Base-by-base conservation (phyloP, 352 stramenopile species). In the Aphanomyces cochlioides region DNA sequence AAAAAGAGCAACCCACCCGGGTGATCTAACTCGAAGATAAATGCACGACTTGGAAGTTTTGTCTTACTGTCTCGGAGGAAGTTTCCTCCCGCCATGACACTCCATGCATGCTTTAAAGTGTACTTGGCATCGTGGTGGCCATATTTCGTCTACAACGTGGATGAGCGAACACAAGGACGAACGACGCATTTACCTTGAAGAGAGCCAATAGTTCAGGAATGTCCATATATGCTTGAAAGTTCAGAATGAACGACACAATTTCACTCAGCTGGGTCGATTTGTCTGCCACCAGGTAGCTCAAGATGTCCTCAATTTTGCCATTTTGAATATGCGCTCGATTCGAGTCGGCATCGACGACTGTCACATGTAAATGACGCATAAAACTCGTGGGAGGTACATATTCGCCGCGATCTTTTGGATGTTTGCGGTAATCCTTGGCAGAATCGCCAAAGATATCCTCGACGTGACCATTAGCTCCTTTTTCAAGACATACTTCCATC, bases 381-480 rank as follows among this genome's bases (percentile, higher is more conserved):
- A 77, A 75, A 7, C 60, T 69, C 28, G 72, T 66, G 10, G 84
- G 45, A 70, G 66, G 82, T 34, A 48, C 50, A 47, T 73, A 53
- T 43, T 74, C 48, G 43, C 71, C 75, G 66, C 84, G 77, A 5
- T 59, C 47, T 6, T 78, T 71, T 36, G 74, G 59, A 7, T 56
- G 63, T 8, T 78, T 48, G n/a, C 60, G 73, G 56, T 92, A 92
- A 54, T 91, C 84, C 15, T 76, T 66, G 15, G 82, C 75, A 15
- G 79, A 79, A 66, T 77, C 89, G 1, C 79, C 82, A 66, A 91
- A 92, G 34, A 93, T 87, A 43, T 93, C 83, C 19, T 78, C 68
- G 3, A 76, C 66, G 13, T 73, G 61, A 28, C 74, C 69, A 4
- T 66, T 68, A 19, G 61, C 56, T 3, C 34, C n/a, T 50, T 63